phyloP scores from a whole-genome alignment of 202 grass and related monocot genomes.

The Panicum hallii region DNA sequence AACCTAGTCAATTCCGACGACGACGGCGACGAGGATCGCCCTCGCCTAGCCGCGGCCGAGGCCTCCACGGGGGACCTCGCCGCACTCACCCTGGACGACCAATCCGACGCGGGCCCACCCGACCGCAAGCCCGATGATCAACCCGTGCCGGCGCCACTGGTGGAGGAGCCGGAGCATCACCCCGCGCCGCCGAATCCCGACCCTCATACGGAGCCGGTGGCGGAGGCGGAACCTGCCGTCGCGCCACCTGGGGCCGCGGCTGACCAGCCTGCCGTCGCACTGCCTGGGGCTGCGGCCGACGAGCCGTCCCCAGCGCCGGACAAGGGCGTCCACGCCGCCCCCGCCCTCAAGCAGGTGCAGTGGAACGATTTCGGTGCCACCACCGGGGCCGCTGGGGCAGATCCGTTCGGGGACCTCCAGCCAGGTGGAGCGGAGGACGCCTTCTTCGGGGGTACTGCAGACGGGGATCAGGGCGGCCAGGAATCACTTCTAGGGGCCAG shows the following conservation, averaged over 20 bases:
- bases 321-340: slow-evolving; percentile 52
- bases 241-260: neutral
- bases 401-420: slow-evolving; percentile 51
- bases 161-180: neutral
- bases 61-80: slow-evolving; percentile 40
- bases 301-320: neutral
- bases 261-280: neutral
- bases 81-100: slow-evolving; percentile 45
- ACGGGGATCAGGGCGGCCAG: slow-evolving; percentile 22
- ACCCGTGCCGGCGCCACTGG: neutral
- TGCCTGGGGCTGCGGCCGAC: neutral
- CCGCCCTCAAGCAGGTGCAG: slow-evolving; percentile 67
- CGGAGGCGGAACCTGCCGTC: neutral
- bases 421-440: slow-evolving; percentile 16
- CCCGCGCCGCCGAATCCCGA: neutral
- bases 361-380: slow-evolving; percentile 69
- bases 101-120: neutral
- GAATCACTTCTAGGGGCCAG: neutral
- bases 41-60: neutral
- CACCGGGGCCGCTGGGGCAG: neutral
- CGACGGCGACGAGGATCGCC: neutral
- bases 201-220: neutral
- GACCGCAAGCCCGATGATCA: neutral
- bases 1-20: slow-evolving; percentile 83
- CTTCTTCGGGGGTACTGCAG: neutral